A percentile compares a stretch with the other conserved stretches of the same genome.
Evolutionary conservation across 2,329 filamentous ascomycete species (phyloP).

Genomic region (Bipolaris victoriae): DNA sequence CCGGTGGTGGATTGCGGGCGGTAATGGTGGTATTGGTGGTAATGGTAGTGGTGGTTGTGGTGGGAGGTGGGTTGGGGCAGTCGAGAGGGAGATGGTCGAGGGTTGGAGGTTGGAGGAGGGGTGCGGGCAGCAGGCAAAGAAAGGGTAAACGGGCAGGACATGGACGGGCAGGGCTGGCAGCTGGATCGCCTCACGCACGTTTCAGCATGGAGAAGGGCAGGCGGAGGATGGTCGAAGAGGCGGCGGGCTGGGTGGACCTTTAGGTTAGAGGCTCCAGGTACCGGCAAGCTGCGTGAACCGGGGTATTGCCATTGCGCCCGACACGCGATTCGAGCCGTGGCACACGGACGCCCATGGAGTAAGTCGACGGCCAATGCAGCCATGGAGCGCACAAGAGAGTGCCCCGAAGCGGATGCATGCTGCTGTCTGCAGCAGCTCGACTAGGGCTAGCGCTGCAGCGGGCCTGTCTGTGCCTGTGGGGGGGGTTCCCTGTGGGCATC

Average conservation of each 20-base stretch:
- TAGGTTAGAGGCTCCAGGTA: slow-evolving; percentile 35
- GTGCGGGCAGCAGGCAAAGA: slow-evolving; percentile 43
- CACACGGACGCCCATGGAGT: slow-evolving; percentile 23
- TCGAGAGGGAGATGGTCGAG: slow-evolving; percentile 30
- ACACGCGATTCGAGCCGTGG: slow-evolving; percentile 28
- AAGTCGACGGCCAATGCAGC: slow-evolving; percentile 16
- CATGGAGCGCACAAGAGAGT: slow-evolving; percentile 9
- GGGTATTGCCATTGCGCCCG: slow-evolving; percentile 29
- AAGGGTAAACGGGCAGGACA: slow-evolving; percentile 45
- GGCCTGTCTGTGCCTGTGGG: slow-evolving; percentile 14
- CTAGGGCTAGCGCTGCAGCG: slow-evolving; percentile 14
- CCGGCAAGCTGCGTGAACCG: slow-evolving; percentile 32
- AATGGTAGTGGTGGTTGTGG: slow-evolving; percentile 8
- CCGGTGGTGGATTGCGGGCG: slow-evolving; percentile 37
- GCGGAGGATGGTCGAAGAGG: slow-evolving; percentile 33
- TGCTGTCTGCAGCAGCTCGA: slow-evolving; percentile 11
- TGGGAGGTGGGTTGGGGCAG: neutral
- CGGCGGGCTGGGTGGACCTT: slow-evolving; percentile 35
- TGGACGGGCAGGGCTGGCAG: slow-evolving; percentile 43
- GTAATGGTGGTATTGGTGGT: slow-evolving; percentile 19
- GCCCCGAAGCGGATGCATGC: slow-evolving; percentile 6
- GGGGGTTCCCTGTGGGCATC: slow-evolving; percentile 18
- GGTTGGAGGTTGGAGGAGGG: slow-evolving; percentile 35
- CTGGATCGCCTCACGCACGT: slow-evolving; percentile 49
- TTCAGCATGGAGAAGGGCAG: slow-evolving; percentile 47